A percentile compares a stretch with the other conserved stretches of the same genome.
phyloP scores from a whole-genome alignment of 2,329 filamentous ascomycete genomes.

The Fonsecaea pedrosoi region DNA sequence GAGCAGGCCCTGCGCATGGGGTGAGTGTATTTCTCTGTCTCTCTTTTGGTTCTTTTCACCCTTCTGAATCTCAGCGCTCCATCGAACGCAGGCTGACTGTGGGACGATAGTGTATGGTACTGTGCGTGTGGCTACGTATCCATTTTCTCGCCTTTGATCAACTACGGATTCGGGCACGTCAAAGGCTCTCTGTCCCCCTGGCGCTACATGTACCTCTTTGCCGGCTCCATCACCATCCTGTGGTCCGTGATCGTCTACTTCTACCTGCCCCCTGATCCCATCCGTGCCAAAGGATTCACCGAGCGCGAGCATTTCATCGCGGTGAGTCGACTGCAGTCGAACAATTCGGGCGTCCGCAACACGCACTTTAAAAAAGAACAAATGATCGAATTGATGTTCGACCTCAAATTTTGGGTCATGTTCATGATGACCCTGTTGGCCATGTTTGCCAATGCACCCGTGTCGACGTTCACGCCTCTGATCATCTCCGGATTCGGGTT shows the following conservation, averaged over 20 bases:
- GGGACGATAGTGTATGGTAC: constrained; percentile 23
- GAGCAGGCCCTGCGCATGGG: constrained; percentile 70
- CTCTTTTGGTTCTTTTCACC: neutral
- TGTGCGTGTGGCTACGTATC: constrained; percentile 52
- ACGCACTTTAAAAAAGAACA: constrained; percentile 66
- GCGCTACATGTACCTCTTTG: constrained; percentile 74
- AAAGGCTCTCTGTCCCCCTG: constrained; percentile 62
- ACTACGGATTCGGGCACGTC: constrained; percentile 72
- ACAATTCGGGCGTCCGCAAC: constrained; percentile 69
- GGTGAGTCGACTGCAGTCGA: constrained; percentile 66
- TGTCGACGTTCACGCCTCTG: constrained; percentile 70
- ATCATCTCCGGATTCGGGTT: constrained; percentile 76
- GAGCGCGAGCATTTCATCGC: constrained; percentile 67
- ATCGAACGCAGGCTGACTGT: neutral
- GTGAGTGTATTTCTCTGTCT: constrained; percentile 4
- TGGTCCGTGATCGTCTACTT: constrained; percentile 65
- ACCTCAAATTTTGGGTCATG: constrained; percentile 69
- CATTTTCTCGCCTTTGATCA: constrained; percentile 60
- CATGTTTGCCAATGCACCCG: constrained; percentile 71
- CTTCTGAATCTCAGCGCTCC: neutral
- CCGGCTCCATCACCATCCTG: constrained; percentile 67
- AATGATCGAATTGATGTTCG: constrained; percentile 61
- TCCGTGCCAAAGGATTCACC: constrained; percentile 71
- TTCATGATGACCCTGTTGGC: constrained; percentile 71
- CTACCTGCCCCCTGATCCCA: constrained; percentile 69